Percentiles rank a stretch among this genome's conserved stretches.
phyloP scores from a whole-genome alignment of 2,329 filamentous ascomycete species.

The Davidsoniella australis region DNA sequence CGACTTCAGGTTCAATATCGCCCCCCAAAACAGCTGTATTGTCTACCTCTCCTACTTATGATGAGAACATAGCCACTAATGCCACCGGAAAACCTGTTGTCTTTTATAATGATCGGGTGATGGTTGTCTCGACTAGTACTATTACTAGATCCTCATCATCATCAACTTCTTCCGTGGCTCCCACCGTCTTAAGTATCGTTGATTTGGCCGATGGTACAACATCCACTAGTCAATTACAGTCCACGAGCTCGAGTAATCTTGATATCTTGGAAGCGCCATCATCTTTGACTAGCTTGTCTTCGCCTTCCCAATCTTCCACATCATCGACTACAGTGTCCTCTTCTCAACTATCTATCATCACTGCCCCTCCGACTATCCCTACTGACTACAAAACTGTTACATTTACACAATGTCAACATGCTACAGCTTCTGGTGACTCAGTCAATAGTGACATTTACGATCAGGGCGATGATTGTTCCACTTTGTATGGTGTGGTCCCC shows the following conservation, averaged over 20 bases:
- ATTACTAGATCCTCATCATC: background rate
- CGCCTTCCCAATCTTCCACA: background rate
- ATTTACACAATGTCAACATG: conserved; percentile 7
- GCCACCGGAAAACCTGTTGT: too few species aligned
- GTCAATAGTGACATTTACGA: background rate
- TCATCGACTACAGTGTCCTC: conserved; percentile 2
- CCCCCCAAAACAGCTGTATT: too few species aligned
- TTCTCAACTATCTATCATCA: background rate
- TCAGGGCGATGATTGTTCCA: background rate
- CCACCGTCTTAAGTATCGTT: conserved; percentile 8
- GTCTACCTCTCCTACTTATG: too few species aligned
- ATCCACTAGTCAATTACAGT: background rate
- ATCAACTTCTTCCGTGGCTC: background rate
- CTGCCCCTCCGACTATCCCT: conserved; percentile 4
- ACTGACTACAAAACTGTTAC: conserved; percentile 10
- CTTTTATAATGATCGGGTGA: too few species aligned
- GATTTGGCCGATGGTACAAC: conserved; percentile 6
- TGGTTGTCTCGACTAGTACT: too few species aligned
- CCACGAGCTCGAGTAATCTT: conserved; percentile 1
- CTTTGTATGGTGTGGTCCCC: conserved; percentile 8
- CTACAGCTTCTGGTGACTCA: background rate
- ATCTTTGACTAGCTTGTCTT: background rate
- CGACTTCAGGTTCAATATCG: too few species aligned
- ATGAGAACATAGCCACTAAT: too few species aligned
- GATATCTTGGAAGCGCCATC: conserved; percentile 6